Evolutionary conservation across 805 yeast genomes (phyloP), one percentile per base, ranked within the genome.

Genomic region (Spathaspora boniae): DNA sequence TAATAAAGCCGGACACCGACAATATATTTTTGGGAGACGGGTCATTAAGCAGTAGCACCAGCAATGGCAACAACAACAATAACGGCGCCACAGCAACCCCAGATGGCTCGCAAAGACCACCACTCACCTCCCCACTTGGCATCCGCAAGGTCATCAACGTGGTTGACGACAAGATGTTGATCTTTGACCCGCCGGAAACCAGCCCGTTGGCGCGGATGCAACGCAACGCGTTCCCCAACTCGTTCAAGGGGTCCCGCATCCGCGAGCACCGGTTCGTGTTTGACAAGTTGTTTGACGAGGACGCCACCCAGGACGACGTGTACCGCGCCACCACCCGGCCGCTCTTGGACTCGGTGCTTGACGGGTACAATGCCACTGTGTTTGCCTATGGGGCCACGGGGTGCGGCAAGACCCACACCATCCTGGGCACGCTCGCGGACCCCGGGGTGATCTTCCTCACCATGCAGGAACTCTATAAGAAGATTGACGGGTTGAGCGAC

Each of bases 321-420:
- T 89, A 76, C 51, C 52, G 62, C 17, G 56, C 59, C 20, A 86
- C 95, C 1, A 77, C 95, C 0, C 65, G 70, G 33, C 91, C 95
- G 0, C 62, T 87, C 31, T 64, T 89, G 6, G 86, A 80, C 41
- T 73, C 81, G 26, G 79, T 87, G 0, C 56, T 89, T 27, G 93
- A 85, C 42, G 98, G 97, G 0, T 86, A 67, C 58, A 88, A 91
- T 55, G 82, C 95, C 5, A 87, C 96, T 0, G 86, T 89, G 0
- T 89, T 89, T 65, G 97, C 98, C 0, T 89, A 89, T 55, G 98
- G 98, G 1, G 95, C 98, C 19, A 89, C 98, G 0, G 98, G 98
- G 0, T 89, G 97, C 58, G 98, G 98, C n/a, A 89, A 89, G 54
- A 89, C 97, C 0, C 87, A 83, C 54, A 89, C 98, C 0, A 84